Conservation (phyloP, 495 filamentous ascomycete species). For the Aspergillus sclerotioniger region DNA sequence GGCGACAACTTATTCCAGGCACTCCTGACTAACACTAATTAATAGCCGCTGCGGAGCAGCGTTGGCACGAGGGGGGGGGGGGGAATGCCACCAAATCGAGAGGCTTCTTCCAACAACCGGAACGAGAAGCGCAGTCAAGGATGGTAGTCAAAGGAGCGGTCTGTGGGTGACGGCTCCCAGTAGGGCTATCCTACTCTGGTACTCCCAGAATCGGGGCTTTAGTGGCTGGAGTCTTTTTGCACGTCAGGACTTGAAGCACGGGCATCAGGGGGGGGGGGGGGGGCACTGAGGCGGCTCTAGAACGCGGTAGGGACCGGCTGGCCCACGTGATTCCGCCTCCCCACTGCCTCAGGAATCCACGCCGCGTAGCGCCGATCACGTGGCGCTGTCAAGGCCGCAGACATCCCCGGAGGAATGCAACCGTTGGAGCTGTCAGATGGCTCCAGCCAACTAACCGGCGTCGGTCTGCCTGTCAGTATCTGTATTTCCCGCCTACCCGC, state of each 20-base stretch:
- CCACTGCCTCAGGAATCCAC: neutral
- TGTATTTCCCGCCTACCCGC: neutral
- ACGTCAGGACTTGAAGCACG: constrained; percentile 17
- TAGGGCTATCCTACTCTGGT: constrained; percentile 14
- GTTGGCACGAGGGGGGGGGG: constrained; percentile 14
- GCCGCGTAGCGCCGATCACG: constrained; percentile 1
- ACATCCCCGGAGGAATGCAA: neutral
- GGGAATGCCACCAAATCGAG: constrained; percentile 3
- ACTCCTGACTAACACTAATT: constrained; percentile 20
- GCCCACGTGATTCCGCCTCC: constrained; percentile 15
- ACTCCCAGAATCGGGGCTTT: constrained; percentile 2
- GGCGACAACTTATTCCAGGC: constrained; percentile 5
- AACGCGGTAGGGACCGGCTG: constrained; percentile 19
- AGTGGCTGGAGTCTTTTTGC: constrained; percentile 10
- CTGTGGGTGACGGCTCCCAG: constrained; percentile 13
- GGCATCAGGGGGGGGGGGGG: constrained; percentile 22
- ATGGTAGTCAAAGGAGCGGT: neutral
- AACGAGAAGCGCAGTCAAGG: neutral
- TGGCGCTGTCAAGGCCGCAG: neutral
- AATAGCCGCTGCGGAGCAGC: constrained; percentile 28
- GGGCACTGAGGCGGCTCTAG: constrained; percentile 21
- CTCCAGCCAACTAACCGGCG: neutral
- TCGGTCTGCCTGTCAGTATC: neutral
- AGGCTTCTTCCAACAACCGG: constrained; percentile 4
- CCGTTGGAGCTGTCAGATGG: neutral